These are phyloP conservation scores for Tuber calosporum DNA, from an alignment of 495 filamentous ascomycete species.

Conservation along the genomic window DNA sequence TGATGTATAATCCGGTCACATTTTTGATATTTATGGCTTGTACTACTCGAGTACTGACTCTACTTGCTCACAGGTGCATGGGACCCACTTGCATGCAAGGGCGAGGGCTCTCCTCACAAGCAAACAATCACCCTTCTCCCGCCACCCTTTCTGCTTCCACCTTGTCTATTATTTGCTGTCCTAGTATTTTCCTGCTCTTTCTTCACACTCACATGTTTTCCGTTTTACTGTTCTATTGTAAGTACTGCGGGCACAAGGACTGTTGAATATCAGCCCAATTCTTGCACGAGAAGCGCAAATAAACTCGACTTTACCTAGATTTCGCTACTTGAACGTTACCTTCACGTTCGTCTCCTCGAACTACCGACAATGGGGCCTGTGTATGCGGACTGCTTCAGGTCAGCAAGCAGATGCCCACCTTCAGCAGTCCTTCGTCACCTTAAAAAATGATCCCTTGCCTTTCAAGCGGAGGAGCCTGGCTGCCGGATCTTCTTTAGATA, in stretches of 20 bases:
- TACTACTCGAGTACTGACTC: too few species aligned
- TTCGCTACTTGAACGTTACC: neutral
- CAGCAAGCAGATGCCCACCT: neutral
- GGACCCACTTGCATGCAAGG: too few species aligned
- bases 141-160: neutral
- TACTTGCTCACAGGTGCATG: too few species aligned
- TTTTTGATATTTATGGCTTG: too few species aligned
- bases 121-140: too few species aligned
- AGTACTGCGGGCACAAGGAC: neutral
- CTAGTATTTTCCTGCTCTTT: neutral
- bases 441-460: neutral
- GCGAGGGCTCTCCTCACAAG: too few species aligned
- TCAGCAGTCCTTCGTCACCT: neutral
- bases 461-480: neutral
- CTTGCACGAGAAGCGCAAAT: neutral
- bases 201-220: neutral
- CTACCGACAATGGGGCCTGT: neutral
- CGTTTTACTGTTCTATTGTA: neutral
- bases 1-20: too few species aligned
- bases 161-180: neutral
- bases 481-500: neutral
- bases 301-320: neutral
- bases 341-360: neutral
- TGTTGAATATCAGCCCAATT: neutral
- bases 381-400: neutral